Evolutionary conservation across 1,284 basidiomycete species (phyloP), one percentile per base, ranked within the genome.

Genomic region (Ganoderma multipileum): DNA sequence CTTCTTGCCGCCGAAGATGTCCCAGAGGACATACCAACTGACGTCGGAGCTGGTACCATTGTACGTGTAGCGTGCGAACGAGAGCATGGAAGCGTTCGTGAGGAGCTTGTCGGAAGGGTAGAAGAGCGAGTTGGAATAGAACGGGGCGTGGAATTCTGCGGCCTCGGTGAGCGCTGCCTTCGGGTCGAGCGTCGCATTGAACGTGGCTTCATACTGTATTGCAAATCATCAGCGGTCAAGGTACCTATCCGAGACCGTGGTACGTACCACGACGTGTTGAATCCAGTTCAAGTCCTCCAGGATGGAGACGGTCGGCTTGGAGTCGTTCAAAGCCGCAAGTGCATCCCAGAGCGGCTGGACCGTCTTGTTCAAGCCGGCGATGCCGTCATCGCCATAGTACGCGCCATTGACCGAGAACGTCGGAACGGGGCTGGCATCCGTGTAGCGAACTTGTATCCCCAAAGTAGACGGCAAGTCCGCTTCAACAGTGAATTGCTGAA

Each of bases 81-180:
- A 39, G 38, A 60, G 58, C 12, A 39, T 60, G 14, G 58, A 60
- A 3, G n/a, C 38, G 14, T 60, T 28, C 23, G 58, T 41, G 58
- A 60, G 58, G 36, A 60, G 58, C 36, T 60, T 60, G 16, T 60
- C 58, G 9, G 58, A 39, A 0, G 58, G 58, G 39, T 60, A 60
- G 39, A 60, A 60, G 23, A 60, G 58, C 38, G 58, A 60, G 58
- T 42, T 60, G 23, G 58, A 60, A n/a, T 60, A 60, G 58, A 60
- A 60, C 9, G 58, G 58, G 11, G 38, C 38, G 3, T 60, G 58
- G n/a, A 60, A 60, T 23, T 26, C 58, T 7, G 36, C 36, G 14
- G 58, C 38, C 38, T 60, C 58, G 23, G n/a, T 38, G 38, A 60
- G 58, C 58, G 38, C 23, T 4, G 20, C 38, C 58, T 41, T n/a